Conservation (phyloP, 768 basidiomycete species). For the Amanita fuliginea region DNA sequence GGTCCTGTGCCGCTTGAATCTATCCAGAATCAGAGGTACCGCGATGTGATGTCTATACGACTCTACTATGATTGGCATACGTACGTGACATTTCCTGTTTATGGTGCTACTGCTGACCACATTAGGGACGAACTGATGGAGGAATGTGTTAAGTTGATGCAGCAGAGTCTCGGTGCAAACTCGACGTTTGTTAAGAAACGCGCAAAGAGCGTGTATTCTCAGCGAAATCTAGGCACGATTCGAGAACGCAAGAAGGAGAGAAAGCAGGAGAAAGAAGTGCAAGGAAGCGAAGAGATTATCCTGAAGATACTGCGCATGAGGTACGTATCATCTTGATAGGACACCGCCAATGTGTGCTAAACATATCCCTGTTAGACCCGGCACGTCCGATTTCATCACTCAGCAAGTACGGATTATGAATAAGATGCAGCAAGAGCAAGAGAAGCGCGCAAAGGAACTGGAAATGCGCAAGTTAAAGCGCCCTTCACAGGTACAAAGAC, state of each 20-base stretch:
- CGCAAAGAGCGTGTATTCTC: conserved; percentile 85
- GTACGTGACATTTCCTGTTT: conserved; percentile 28
- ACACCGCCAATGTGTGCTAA: not conserved
- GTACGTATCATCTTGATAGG: conserved; percentile 27
- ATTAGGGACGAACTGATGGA: conserved; percentile 77
- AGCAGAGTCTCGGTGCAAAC: conserved; percentile 59
- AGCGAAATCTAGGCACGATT: conserved; percentile 94
- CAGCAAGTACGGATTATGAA: conserved; percentile 79
- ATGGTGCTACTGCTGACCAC: conserved; percentile 2
- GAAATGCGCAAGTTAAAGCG: conserved; percentile 47
- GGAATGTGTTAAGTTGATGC: conserved; percentile 94
- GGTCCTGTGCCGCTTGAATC: conserved; percentile 79
- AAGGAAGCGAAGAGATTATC: conserved; percentile 78
- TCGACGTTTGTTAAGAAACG: conserved; percentile 76
- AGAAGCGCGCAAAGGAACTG: conserved; percentile 53
- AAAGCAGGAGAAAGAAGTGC: conserved; percentile 64
- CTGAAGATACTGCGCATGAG: conserved; percentile 93
- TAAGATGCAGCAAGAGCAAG: conserved; percentile 76
- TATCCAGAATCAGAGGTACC: conserved; percentile 90
- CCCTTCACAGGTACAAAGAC: conserved; percentile 15
- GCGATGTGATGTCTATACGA: conserved; percentile 81
- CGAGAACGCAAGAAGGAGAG: conserved; percentile 90
- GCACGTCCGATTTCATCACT: conserved; percentile 77
- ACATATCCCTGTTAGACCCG: conserved; percentile 34
- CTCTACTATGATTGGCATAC: conserved; percentile 96